Base-by-base conservation (phyloP, 345 rosid genomes). In the Boechera stricta region DNA sequence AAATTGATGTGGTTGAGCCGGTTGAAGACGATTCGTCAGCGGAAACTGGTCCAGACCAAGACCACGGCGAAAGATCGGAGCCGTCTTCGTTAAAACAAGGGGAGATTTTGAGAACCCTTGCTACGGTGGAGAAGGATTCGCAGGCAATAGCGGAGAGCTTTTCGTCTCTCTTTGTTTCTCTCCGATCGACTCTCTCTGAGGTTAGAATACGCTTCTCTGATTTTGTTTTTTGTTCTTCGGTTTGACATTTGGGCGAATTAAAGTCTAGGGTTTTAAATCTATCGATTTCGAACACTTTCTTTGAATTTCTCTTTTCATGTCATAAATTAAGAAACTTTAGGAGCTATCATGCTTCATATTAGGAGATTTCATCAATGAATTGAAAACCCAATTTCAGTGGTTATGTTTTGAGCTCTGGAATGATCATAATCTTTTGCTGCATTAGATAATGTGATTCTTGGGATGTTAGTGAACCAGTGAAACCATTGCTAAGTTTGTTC, bases 111-210 rank as follows among this genome's bases (percentile, higher is more conserved):
- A 86, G 71, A 77, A 92, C 91, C 1, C 77, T 95, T 59, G 92
- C 92, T 64, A 85, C 87, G 31, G 90, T 91, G 18, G 96, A 92
- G 89, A 89, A 89, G 69, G 98, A 92, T 73, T 89, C 98, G 26
- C 48, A 79, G 5, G 96, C 97, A 48, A 85, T 95, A 47, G 90
- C 99, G 26, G 87, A 89, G 71, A 92, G 99, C 82, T 92, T 91
- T 84, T 82, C 92, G 41, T 84, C 92, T 70, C 94, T 92, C 48
- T 95, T 91, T 67, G 82, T 84, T 57, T 92, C 98, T 5, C 97
- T 95, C 33, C 91, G 96, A 42, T 60, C 85, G 4, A 91, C 91
- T 80, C 91, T 95, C 63, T 86, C 92, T 1, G 97, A 92, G 92
- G 99, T 95, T 49, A 28, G 69, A 42, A 12, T 60, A 71, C 31